Evolutionary conservation across 2,329 filamentous ascomycete species (phyloP).

Genomic region (Colletotrichum horii): DNA sequence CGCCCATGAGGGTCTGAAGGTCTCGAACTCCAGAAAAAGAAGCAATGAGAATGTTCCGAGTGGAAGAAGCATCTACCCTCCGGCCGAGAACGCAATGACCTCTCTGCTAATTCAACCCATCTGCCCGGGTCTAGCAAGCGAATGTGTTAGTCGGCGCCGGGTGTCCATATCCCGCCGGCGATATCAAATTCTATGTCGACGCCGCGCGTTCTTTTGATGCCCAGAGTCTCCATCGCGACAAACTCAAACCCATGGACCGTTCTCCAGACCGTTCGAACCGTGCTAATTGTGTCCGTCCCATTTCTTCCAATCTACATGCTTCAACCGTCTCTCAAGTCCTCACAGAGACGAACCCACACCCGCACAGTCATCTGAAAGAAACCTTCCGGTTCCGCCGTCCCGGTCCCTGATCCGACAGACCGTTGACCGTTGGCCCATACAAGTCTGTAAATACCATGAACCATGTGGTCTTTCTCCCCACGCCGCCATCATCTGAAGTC

Average conservation of each 20-base stretch:
- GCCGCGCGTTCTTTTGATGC: background rate
- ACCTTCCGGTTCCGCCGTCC: conserved; percentile 7
- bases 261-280: background rate
- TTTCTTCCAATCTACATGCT: conserved; percentile 1
- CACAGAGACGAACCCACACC: background rate
- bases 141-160: background rate
- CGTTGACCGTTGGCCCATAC: background rate
- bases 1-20: background rate
- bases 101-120: background rate
- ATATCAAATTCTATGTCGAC: background rate
- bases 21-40: background rate
- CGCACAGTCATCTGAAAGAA: background rate
- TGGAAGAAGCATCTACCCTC: background rate
- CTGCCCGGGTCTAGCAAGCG: background rate
- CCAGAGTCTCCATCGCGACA: background rate
- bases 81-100: background rate
- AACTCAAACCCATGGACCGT: background rate
- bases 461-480: background rate
- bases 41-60: background rate
- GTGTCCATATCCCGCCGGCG: background rate
- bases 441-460: background rate
- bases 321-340: background rate
- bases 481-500: background rate
- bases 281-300: background rate
- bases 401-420: background rate